A percentile compares a stretch with the other conserved stretches of the same genome.
Evolutionary conservation across 2,329 filamentous ascomycete genomes (phyloP).

Genomic region (Alternaria novae-zelandiae): DNA sequence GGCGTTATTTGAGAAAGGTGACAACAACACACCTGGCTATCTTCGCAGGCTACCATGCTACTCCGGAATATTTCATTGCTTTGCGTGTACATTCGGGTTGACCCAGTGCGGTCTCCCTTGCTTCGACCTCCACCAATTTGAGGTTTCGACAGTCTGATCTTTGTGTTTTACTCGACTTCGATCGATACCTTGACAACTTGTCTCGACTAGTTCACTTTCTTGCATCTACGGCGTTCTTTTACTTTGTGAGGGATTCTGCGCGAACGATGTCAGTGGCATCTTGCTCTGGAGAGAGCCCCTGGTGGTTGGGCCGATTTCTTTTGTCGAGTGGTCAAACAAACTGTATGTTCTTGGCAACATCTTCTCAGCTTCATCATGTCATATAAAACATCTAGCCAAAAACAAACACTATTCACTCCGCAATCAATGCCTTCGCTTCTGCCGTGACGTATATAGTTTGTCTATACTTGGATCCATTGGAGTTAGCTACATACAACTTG

Average conservation of each 20-base stretch:
- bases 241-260: conserved; percentile 1
- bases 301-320: neutral
- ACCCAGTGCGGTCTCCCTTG: conserved; percentile 10
- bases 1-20: conserved; percentile 8
- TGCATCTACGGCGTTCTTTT: conserved; percentile 15
- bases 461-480: neutral
- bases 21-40: conserved; percentile 1
- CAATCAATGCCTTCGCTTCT: neutral
- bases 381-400: conserved; percentile 2
- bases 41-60: conserved; percentile 9
- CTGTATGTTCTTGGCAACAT: conserved; percentile 3
- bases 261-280: neutral
- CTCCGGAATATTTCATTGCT: conserved; percentile 11
- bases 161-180: conserved; percentile 12
- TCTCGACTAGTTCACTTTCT: neutral
- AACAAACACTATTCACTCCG: neutral
- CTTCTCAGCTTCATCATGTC: neutral
- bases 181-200: conserved; percentile 16
- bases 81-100: conserved; percentile 9
- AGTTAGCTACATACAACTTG: neutral
- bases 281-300: neutral
- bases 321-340: neutral
- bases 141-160: conserved; percentile 13
- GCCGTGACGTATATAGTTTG: neutral
- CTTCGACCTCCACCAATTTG: conserved; percentile 1